phyloP scores from a whole-genome alignment of 2,329 filamentous ascomycete genomes.

The Nothophoma quercina region DNA sequence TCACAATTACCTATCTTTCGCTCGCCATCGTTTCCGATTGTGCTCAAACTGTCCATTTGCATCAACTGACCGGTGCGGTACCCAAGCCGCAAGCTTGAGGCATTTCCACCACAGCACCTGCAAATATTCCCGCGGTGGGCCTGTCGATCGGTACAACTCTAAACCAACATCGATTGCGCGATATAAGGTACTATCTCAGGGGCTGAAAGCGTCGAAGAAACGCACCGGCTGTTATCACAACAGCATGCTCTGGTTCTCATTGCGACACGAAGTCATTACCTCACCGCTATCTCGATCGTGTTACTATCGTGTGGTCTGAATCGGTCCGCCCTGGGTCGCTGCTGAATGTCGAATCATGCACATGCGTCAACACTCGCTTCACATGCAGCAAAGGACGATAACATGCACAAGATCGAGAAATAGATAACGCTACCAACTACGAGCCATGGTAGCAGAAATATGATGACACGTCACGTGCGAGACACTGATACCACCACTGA shows the following conservation, averaged over 20 bases:
- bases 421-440: not conserved
- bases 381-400: constrained; percentile 9
- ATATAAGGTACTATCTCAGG: constrained; percentile 1
- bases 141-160: constrained; percentile 20
- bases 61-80: not conserved
- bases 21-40: not conserved
- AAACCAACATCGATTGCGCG: constrained; percentile 18
- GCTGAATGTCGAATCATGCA: constrained; percentile 7
- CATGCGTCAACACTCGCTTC: constrained; percentile 6
- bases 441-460: not conserved
- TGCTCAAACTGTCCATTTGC: not conserved
- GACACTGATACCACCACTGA: not conserved
- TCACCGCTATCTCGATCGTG: constrained; percentile 15
- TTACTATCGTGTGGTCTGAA: constrained; percentile 6
- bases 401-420: not conserved
- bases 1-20: not conserved
- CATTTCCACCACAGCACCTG: constrained; percentile 3
- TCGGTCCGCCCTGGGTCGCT: constrained; percentile 8
- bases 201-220: constrained; percentile 12
- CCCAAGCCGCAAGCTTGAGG: not conserved
- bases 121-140: constrained; percentile 9
- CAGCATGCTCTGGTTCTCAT: constrained; percentile 4
- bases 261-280: constrained; percentile 6
- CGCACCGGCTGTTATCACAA: constrained; percentile 1
- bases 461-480: constrained; percentile 7